These are phyloP conservation scores for Fraxinus cuspidata DNA, from an alignment of 257 asterid genomes.

Conservation along the genomic window DNA sequence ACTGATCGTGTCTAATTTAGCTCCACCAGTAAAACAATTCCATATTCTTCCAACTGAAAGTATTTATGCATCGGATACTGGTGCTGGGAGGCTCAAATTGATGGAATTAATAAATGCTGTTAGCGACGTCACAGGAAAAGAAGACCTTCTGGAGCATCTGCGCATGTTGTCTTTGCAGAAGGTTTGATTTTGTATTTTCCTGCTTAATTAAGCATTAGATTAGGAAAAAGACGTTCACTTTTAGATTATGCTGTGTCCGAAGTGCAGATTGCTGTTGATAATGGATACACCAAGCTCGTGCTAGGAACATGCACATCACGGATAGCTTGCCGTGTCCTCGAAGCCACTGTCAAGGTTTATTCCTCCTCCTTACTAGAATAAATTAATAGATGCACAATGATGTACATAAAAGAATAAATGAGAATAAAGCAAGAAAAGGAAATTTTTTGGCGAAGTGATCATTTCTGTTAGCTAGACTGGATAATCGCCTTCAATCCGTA, in stretches of 20 bases:
- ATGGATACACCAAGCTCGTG: constrained; percentile 82
- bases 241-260: constrained; percentile 7
- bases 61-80: constrained; percentile 46
- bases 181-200: constrained; percentile 41
- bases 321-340: constrained; percentile 91
- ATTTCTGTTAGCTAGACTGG: neutral
- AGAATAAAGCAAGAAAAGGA: neutral
- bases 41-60: constrained; percentile 59
- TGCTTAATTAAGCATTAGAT: constrained; percentile 17
- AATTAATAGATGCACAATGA: neutral
- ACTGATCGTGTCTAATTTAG: constrained; percentile 50
- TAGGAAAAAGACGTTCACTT: constrained; percentile 7
- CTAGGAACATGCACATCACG: constrained; percentile 74
- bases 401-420: neutral
- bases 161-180: constrained; percentile 69
- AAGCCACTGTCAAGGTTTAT: constrained; percentile 90
- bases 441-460: neutral
- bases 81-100: constrained; percentile 50
- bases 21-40: constrained; percentile 67
- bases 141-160: constrained; percentile 61
- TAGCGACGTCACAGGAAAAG: constrained; percentile 71
- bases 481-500: neutral
- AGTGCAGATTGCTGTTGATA: constrained; percentile 69
- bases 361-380: neutral
- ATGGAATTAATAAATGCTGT: constrained; percentile 48